Percentiles rank a stretch among this genome's conserved stretches.
These are phyloP conservation scores for Emmonsia crescens DNA, from an alignment of 2,329 filamentous ascomycete species.

Conservation along the genomic window DNA sequence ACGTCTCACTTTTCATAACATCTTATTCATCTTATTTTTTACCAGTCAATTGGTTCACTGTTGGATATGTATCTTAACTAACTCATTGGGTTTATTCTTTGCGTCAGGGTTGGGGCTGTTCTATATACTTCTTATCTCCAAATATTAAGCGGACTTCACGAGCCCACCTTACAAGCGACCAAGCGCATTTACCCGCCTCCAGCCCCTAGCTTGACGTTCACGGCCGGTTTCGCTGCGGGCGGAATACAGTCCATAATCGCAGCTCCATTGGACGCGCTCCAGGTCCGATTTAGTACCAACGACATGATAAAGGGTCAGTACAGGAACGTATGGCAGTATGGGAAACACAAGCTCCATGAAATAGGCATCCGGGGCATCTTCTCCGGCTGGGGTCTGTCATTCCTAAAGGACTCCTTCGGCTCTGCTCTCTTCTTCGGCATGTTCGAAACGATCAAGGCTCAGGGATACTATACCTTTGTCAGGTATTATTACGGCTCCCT, in stretches of 20 bases:
- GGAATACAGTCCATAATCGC: slow-evolving; percentile 51
- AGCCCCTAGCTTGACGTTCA: slow-evolving; percentile 42
- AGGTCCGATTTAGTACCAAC: slow-evolving; percentile 49
- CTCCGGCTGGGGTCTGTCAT: slow-evolving; percentile 50
- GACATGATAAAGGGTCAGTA: slow-evolving; percentile 51
- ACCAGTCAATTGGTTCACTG: not conserved
- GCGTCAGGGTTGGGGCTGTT: slow-evolving; percentile 45
- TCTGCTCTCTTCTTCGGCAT: slow-evolving; percentile 52
- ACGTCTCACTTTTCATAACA: not conserved
- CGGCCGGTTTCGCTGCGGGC: slow-evolving; percentile 50
- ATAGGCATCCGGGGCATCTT: slow-evolving; percentile 53
- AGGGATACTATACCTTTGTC: slow-evolving; percentile 51
- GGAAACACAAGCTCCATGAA: slow-evolving; percentile 44
- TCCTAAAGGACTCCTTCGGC: slow-evolving; percentile 51
- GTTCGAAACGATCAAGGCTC: slow-evolving; percentile 54
- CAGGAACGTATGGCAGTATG: slow-evolving; percentile 55
- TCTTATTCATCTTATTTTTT: too few species aligned
- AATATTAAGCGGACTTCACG: slow-evolving; percentile 46
- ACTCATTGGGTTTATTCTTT: not conserved
- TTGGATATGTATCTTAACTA: not conserved
- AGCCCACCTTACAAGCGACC: slow-evolving; percentile 44
- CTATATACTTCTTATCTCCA: slow-evolving; percentile 55
- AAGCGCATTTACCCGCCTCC: slow-evolving; percentile 53
- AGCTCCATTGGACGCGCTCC: slow-evolving; percentile 53
- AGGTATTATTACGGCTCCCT: slow-evolving; percentile 46